These are phyloP conservation scores for Fusarium drepaniforme DNA, from an alignment of 2,329 filamentous ascomycete genomes.

Conservation along the genomic window DNA sequence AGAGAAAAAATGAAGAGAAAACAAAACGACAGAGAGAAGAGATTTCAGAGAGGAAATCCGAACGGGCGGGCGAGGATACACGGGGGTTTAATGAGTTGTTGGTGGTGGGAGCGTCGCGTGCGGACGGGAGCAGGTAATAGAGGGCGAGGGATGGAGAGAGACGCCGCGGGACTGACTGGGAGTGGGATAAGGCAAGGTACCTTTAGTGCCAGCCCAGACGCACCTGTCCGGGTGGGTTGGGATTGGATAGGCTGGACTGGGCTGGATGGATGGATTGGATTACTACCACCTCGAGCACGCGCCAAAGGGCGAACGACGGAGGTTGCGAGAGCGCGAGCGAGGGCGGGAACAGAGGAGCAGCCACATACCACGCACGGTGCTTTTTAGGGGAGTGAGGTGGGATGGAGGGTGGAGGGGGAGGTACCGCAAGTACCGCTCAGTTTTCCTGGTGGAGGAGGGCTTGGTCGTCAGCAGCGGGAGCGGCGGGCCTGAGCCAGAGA, in stretches of 20 bases:
- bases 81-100: slow-evolving; percentile 51
- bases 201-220: slow-evolving; percentile 32
- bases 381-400: slow-evolving; percentile 37
- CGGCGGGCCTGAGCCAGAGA: slow-evolving; percentile 23
- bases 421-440: slow-evolving; percentile 18
- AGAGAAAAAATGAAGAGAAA: slow-evolving; percentile 45
- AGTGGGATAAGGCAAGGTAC: slow-evolving; percentile 36
- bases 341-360: slow-evolving; percentile 36
- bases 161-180: slow-evolving; percentile 20
- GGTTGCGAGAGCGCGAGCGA: slow-evolving; percentile 15
- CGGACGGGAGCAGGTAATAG: slow-evolving; percentile 31
- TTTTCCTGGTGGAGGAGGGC: slow-evolving; percentile 9
- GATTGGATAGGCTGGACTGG: slow-evolving; percentile 19
- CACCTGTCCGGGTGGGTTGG: slow-evolving; percentile 34
- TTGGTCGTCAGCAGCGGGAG: slow-evolving; percentile 35
- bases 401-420: slow-evolving; percentile 33
- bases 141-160: slow-evolving; percentile 27
- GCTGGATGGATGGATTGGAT: not conserved
- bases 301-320: slow-evolving; percentile 38
- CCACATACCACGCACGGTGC: slow-evolving; percentile 47
- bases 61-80: slow-evolving; percentile 43
- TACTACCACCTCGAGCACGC: slow-evolving; percentile 31
- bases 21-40: slow-evolving; percentile 47
- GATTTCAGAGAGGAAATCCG: slow-evolving; percentile 46
- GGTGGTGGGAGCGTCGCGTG: slow-evolving; percentile 43